These are phyloP conservation scores for Hymenoscyphus albidus DNA, from an alignment of 2,329 filamentous ascomycete species.

Conservation along the genomic window DNA sequence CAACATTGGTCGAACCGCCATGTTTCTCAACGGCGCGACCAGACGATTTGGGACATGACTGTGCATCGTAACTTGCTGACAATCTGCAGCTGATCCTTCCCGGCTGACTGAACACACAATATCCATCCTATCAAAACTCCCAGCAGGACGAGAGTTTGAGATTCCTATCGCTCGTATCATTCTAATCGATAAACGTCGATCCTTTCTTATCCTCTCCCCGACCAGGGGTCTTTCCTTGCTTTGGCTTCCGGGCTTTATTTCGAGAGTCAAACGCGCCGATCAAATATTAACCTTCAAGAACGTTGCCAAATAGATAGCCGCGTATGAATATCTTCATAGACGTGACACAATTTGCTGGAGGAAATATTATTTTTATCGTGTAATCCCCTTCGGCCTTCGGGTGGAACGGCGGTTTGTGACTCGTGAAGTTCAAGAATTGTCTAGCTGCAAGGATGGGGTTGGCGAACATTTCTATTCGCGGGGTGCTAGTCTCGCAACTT, in stretches of 20 bases:
- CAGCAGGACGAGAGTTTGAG: slow-evolving; percentile 14
- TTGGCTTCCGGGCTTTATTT: slow-evolving; percentile 1
- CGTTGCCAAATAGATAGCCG: not conserved
- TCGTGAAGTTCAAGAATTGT: not conserved
- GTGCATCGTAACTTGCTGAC: slow-evolving; percentile 11
- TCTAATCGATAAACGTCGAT: slow-evolving; percentile 16
- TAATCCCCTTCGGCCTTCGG: not conserved
- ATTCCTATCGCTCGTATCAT: slow-evolving; percentile 14
- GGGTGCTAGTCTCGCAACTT: not conserved
- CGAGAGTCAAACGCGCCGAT: not conserved
- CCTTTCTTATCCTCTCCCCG: not conserved
- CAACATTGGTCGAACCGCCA: slow-evolving; percentile 21
- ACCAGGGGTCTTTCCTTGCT: slow-evolving; percentile 1
- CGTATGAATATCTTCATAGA: not conserved
- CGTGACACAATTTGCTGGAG: not conserved
- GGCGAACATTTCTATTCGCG: not conserved
- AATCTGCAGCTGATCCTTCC: slow-evolving; percentile 11
- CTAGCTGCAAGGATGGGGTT: not conserved
- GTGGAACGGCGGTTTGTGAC: not conserved
- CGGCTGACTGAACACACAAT: slow-evolving; percentile 6
- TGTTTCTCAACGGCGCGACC: not conserved
- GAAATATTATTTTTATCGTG: not conserved
- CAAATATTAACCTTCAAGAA: not conserved
- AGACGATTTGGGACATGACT: slow-evolving; percentile 4
- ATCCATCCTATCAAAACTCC: slow-evolving; percentile 5